These are phyloP conservation scores for Penicillium subrubescens DNA, from an alignment of 495 filamentous ascomycete species.

Conservation along the genomic window DNA sequence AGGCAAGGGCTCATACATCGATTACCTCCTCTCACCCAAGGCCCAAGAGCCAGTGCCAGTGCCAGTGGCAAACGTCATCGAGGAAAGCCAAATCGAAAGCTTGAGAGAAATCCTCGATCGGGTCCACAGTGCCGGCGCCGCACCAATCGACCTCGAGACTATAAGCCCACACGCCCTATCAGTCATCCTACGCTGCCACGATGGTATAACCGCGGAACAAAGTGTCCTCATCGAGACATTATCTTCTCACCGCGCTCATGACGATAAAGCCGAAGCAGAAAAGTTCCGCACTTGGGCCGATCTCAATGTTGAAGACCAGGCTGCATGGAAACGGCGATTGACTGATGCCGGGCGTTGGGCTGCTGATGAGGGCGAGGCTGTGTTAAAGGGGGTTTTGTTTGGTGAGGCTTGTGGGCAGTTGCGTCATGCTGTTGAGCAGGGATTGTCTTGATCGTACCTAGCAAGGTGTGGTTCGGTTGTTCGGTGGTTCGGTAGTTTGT, in stretches of 20 bases:
- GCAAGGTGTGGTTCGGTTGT: not conserved
- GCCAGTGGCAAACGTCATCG: not conserved
- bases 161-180: constrained; percentile 17
- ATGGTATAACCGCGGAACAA: constrained; percentile 22
- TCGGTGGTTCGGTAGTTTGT: not conserved
- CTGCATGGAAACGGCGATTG: constrained; percentile 69
- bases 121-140: constrained; percentile 29
- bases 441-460: constrained; percentile 15
- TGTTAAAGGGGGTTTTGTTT: constrained; percentile 77
- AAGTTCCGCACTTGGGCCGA: constrained; percentile 67
- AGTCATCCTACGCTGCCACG: constrained; percentile 31
- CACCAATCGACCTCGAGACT: constrained; percentile 26
- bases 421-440: constrained; percentile 46
- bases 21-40: constrained; percentile 13
- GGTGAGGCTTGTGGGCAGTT: constrained; percentile 63
- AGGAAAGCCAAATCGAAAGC: constrained; percentile 16
- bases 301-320: constrained; percentile 57
- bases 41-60: not conserved
- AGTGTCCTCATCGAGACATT: constrained; percentile 28
- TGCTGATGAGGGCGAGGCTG: constrained; percentile 67
- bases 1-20: constrained; percentile 24
- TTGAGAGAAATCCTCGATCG: constrained; percentile 29
- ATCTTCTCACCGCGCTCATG: not conserved
- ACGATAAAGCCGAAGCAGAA: constrained; percentile 13
- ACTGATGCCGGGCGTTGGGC: constrained; percentile 73